Evolutionary conservation across 495 filamentous ascomycete species (phyloP).

Genomic region (Aspergillus ostianus): DNA sequence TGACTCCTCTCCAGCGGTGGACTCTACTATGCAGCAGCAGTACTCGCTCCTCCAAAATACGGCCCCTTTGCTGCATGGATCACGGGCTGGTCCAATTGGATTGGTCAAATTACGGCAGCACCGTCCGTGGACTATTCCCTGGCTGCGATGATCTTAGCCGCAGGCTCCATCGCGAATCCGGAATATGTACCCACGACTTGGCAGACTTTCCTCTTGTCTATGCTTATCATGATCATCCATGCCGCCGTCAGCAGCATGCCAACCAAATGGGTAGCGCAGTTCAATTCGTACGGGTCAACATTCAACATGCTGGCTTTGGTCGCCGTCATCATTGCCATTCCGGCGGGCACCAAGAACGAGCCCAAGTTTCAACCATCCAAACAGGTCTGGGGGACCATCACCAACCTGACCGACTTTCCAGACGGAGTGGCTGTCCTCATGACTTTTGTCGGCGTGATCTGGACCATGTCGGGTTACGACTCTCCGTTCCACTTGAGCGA

Average conservation of each 20-base stretch:
- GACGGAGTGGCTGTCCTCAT: conserved; percentile 70
- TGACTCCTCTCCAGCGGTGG: conserved; percentile 53
- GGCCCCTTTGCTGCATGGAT: conserved; percentile 75
- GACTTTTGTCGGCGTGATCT: conserved; percentile 68
- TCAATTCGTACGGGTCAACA: conserved; percentile 72
- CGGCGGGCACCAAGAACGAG: conserved; percentile 54
- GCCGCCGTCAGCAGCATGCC: conserved; percentile 71
- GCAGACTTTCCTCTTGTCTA: conserved; percentile 69
- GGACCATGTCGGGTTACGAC: conserved; percentile 71
- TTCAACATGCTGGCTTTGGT: conserved; percentile 72
- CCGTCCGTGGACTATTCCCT: conserved; percentile 63
- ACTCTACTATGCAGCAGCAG: conserved; percentile 75
- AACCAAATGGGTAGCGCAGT: conserved; percentile 69
- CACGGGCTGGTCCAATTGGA: conserved; percentile 76
- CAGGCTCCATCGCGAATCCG: conserved; percentile 66
- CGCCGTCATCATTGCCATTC: conserved; percentile 68
- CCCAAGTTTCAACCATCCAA: conserved; percentile 63
- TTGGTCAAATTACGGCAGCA: conserved; percentile 68
- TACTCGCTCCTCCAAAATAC: conserved; percentile 73
- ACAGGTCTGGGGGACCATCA: conserved; percentile 70
- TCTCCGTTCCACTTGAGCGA: conserved; percentile 74
- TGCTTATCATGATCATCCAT: conserved; percentile 69
- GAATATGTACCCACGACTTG: conserved; percentile 62
- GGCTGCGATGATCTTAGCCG: conserved; percentile 72
- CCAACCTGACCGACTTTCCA: conserved; percentile 68